phyloP scores from a whole-genome alignment of 352 stramenopile genomes.

The Phytophthora kernoviae region DNA sequence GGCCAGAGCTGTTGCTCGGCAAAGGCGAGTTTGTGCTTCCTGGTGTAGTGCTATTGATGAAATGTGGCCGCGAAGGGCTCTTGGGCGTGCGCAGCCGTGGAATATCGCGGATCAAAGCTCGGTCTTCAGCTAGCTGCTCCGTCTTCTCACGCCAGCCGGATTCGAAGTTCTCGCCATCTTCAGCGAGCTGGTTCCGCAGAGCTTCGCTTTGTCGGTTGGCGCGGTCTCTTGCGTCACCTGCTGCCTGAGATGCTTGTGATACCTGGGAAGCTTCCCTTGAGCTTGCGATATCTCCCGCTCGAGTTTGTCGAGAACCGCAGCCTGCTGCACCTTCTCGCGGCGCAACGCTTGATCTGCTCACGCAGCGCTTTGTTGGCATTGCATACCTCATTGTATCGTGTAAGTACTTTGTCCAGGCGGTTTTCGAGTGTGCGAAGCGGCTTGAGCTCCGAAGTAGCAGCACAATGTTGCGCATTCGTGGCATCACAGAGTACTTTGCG shows the following conservation, averaged over 20 bases:
- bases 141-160: conserved; percentile 84
- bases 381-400: conserved; percentile 83
- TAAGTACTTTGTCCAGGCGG: conserved; percentile 84
- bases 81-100: conserved; percentile 68
- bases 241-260: conserved; percentile 72
- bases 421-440: conserved; percentile 82
- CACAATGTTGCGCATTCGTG: conserved; percentile 51
- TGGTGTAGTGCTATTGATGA: conserved; percentile 30
- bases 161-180: conserved; percentile 88
- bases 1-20: conserved; percentile 19
- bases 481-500: conserved; percentile 56
- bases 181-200: conserved; percentile 70
- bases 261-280: conserved; percentile 86
- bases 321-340: conserved; percentile 82
- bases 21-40: conserved; percentile 16
- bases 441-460: conserved; percentile 59
- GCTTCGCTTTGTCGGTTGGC: conserved; percentile 81
- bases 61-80: conserved; percentile 45
- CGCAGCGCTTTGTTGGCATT: conserved; percentile 83
- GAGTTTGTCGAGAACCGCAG: conserved; percentile 77
- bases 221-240: conserved; percentile 83
- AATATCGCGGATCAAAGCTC: conserved; percentile 77
- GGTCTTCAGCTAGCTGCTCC: conserved; percentile 85
- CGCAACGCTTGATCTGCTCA: conserved; percentile 80
- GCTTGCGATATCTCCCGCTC: conserved; percentile 86